A percentile compares a stretch with the other conserved stretches of the same genome.
These are phyloP conservation scores for Boletus vinaceobasis DNA, from an alignment of 768 basidiomycete species.

Conservation along the genomic window DNA sequence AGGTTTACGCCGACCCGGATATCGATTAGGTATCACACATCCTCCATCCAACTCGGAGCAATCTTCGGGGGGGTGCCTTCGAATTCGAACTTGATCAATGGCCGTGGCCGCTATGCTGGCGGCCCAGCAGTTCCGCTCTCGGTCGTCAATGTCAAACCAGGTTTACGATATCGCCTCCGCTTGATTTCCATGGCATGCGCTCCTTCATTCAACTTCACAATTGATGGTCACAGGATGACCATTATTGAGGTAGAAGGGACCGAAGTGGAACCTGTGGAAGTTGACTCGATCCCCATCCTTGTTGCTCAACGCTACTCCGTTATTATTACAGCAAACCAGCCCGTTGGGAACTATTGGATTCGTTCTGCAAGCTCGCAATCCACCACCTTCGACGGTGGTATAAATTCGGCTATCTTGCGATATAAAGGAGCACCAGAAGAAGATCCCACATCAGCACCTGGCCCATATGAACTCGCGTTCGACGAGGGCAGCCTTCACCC, in stretches of 20 bases:
- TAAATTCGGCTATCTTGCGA: slow-evolving; percentile 51
- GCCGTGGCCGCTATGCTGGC: slow-evolving; percentile 42
- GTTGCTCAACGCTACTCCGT: slow-evolving; percentile 45
- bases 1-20: slow-evolving; percentile 4
- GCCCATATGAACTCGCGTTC: slow-evolving; percentile 29
- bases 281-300: slow-evolving; percentile 34
- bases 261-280: slow-evolving; percentile 40
- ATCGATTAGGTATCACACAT: slow-evolving; percentile 41
- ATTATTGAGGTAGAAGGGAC: slow-evolving; percentile 53
- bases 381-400: slow-evolving; percentile 31
- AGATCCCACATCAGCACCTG: slow-evolving; percentile 41
- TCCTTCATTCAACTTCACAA: slow-evolving; percentile 39
- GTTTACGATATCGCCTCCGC: slow-evolving; percentile 52
- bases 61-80: slow-evolving; percentile 14
- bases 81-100: slow-evolving; percentile 51
- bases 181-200: slow-evolving; percentile 49
- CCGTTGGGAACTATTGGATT: slow-evolving; percentile 55
- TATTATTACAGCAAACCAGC: slow-evolving; percentile 44
- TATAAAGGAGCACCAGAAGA: slow-evolving; percentile 43
- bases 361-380: slow-evolving; percentile 37
- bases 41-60: slow-evolving; percentile 15
- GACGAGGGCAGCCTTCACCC: slow-evolving; percentile 40
- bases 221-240: slow-evolving; percentile 46
- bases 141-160: slow-evolving; percentile 40
- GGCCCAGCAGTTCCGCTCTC: slow-evolving; percentile 41